Evolutionary conservation across 129 eudicot genomes (phyloP).

Genomic region (Arctium minus): DNA sequence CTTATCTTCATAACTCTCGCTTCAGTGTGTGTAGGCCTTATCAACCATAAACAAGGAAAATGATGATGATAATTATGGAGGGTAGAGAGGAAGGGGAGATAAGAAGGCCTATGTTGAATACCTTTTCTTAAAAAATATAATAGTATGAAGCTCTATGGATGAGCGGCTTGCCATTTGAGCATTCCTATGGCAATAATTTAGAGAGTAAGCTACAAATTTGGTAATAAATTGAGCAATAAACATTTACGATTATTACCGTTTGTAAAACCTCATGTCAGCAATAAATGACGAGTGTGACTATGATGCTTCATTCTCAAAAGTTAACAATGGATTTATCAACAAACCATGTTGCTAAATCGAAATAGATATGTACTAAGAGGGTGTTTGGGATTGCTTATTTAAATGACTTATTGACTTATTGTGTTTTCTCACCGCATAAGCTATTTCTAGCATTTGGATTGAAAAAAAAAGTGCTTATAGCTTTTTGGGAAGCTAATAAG

Average conservation of each 20-base stretch:
- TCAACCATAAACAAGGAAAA: slow-evolving; percentile 18
- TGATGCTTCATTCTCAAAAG: neutral
- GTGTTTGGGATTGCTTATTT: too few species aligned
- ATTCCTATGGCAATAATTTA: slow-evolving; percentile 92
- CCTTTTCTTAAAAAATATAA: slow-evolving; percentile 82
- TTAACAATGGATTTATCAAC: neutral
- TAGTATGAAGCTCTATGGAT: slow-evolving; percentile 95
- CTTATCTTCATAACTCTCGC: slow-evolving; percentile 89
- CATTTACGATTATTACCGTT: neutral
- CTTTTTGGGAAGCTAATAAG: too few species aligned
- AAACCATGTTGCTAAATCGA: too few species aligned
- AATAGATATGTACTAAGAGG: too few species aligned
- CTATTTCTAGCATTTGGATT: too few species aligned
- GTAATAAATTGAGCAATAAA: neutral
- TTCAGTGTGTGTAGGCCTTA: slow-evolving; percentile 92
- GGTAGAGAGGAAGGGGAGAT: neutral
- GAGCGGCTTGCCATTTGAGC: slow-evolving; percentile 99
- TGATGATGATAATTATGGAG: neutral
- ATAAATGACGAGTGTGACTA: too few species aligned
- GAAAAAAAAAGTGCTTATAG: too few species aligned
- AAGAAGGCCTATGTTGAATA: slow-evolving; percentile 14
- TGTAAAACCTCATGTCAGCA: neutral
- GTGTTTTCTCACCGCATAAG: too few species aligned
- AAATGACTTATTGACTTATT: too few species aligned
- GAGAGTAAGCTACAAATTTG: slow-evolving; percentile 57